Percentiles rank a stretch among this genome's conserved stretches.
Conservation (phyloP, 148 eudicot genomes). For the Persicaria tinctoria region DNA sequence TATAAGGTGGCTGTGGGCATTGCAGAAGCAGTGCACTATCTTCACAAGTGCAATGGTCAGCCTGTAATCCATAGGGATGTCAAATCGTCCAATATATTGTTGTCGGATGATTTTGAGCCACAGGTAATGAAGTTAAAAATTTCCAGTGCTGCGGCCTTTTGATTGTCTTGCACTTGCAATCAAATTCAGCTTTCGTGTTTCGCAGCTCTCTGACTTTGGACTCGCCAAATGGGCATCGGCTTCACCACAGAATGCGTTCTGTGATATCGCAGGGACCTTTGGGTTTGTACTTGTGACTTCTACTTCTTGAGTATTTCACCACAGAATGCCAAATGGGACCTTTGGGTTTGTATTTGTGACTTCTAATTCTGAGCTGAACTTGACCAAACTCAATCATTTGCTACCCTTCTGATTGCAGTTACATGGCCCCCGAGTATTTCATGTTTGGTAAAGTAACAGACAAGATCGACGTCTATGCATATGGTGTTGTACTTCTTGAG, state of each 20-base stretch:
- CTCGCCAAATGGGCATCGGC: slow-evolving; percentile 67
- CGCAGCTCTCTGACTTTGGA: slow-evolving; percentile 91
- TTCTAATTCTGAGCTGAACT: neutral
- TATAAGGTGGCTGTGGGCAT: slow-evolving; percentile 83
- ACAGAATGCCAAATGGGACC: slow-evolving; percentile 50
- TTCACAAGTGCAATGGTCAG: slow-evolving; percentile 44
- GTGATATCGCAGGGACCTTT: slow-evolving; percentile 90
- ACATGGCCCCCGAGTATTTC: slow-evolving; percentile 97
- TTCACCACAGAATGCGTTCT: slow-evolving; percentile 48
- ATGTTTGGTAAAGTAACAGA: slow-evolving; percentile 83
- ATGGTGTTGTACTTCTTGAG: slow-evolving; percentile 99
- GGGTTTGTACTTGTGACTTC: slow-evolving; percentile 46
- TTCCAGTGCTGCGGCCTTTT: neutral
- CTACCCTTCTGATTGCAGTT: slow-evolving; percentile 40
- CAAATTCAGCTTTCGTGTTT: slow-evolving; percentile 15
- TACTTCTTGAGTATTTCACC: too few relatives aligned
- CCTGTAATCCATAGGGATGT: slow-evolving; percentile 92
- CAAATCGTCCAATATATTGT: slow-evolving; percentile 84
- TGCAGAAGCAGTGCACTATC: slow-evolving; percentile 76
- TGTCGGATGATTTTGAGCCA: slow-evolving; percentile 86
- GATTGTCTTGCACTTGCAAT: slow-evolving; percentile 8
- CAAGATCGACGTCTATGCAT: slow-evolving; percentile 89
- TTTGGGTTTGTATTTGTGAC: too few relatives aligned
- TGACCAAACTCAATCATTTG: neutral
- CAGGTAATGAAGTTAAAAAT: slow-evolving; percentile 33